Conservation (phyloP, 257 asterid species). For the Cordia subcordata region DNA sequence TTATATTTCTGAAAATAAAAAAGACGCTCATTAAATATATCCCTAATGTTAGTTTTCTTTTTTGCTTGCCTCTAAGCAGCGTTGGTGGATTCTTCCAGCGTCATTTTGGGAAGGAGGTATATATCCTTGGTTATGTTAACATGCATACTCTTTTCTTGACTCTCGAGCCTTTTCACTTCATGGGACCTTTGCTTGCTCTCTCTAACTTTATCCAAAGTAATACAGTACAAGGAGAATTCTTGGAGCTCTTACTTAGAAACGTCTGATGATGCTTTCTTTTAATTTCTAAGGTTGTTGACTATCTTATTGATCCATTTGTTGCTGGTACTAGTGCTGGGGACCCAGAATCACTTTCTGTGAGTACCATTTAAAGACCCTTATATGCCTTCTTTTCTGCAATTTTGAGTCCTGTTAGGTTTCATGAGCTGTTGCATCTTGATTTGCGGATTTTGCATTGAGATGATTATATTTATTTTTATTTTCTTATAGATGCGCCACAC, state of each 20-base stretch:
- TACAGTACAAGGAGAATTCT: neutral
- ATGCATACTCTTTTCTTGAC: neutral
- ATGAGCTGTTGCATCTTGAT: neutral
- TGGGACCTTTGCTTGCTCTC: conserved; percentile 1
- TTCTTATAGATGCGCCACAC: conserved; percentile 71
- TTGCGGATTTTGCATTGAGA: neutral
- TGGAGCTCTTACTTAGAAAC: neutral
- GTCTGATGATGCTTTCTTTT: conserved; percentile 9
- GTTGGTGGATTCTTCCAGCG: conserved; percentile 89
- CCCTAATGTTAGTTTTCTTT: neutral
- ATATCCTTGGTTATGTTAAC: conserved; percentile 9
- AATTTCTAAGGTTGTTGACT: conserved; percentile 68
- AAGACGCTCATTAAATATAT: neutral
- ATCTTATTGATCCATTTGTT: conserved; percentile 87
- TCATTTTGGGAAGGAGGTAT: conserved; percentile 96
- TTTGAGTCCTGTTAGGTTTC: neutral
- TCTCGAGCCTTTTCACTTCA: neutral
- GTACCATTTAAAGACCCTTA: conserved; percentile 25
- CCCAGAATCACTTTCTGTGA: conserved; percentile 88
- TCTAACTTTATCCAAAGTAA: conserved; percentile 1
- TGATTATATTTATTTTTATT: neutral
- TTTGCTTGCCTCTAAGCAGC: conserved; percentile 38
- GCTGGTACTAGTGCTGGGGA: conserved; percentile 95
- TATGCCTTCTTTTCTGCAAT: neutral
- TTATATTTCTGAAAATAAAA: no score